Percentiles rank a stretch among this genome's conserved stretches.
These are phyloP conservation scores for Ustilago hordei DNA, from an alignment of 1,284 basidiomycete genomes.

Conservation along the genomic window DNA sequence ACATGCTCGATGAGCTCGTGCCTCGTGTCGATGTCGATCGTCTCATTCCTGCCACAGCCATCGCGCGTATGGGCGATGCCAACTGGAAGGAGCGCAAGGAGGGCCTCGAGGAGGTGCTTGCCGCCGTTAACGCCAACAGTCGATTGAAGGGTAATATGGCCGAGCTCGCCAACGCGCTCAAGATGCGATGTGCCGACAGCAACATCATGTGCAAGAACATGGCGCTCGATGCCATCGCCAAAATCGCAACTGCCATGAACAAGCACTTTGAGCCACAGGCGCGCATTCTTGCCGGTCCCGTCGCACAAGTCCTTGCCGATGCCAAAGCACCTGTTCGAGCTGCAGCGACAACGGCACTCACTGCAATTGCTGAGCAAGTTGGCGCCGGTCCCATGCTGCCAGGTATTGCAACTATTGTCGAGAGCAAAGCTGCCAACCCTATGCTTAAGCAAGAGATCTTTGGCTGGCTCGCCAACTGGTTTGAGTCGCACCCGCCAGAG, in stretches of 20 bases:
- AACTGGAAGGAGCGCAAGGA: constrained; percentile 97
- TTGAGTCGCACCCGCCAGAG: constrained; percentile 76
- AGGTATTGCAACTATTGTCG: constrained; percentile 82
- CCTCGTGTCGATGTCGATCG: constrained; percentile 93
- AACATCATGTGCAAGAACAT: constrained; percentile 93
- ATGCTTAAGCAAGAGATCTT: constrained; percentile 85
- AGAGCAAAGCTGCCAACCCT: constrained; percentile 81
- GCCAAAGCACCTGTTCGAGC: constrained; percentile 89
- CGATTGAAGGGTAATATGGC: constrained; percentile 86
- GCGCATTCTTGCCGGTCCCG: constrained; percentile 80
- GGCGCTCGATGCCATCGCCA: constrained; percentile 88
- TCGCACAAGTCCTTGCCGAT: constrained; percentile 88
- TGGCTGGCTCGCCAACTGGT: constrained; percentile 85
- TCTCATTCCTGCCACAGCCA: constrained; percentile 84
- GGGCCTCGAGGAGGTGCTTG: constrained; percentile 86
- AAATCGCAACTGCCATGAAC: constrained; percentile 93
- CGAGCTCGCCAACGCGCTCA: constrained; percentile 88
- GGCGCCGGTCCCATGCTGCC: constrained; percentile 84
- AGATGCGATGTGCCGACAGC: constrained; percentile 87
- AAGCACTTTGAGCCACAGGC: constrained; percentile 92
- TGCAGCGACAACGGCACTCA: constrained; percentile 82
- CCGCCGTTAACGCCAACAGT: constrained; percentile 88
- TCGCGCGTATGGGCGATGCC: constrained; percentile 88
- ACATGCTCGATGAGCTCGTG: constrained; percentile 82
- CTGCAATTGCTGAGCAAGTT: constrained; percentile 85